Evolutionary conservation across 2,329 filamentous ascomycete genomes (phyloP).

Genomic region (Capronia coronata): DNA sequence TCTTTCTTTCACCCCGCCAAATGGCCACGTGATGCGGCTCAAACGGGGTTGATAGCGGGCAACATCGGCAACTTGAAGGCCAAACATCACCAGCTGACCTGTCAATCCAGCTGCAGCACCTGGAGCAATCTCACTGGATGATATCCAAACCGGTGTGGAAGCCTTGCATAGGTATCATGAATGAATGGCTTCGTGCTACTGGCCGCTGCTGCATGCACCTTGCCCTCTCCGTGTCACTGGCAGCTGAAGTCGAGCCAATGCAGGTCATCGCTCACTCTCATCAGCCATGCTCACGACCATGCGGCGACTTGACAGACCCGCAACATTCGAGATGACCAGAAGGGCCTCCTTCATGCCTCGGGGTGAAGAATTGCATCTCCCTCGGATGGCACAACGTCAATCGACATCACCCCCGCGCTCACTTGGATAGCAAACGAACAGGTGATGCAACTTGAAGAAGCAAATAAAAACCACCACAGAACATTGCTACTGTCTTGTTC

Average conservation of each 20-base stretch:
- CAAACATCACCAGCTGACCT: background rate
- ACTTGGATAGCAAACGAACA: background rate
- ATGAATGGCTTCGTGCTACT: background rate
- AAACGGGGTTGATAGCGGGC: background rate
- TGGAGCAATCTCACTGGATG: background rate
- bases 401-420: background rate
- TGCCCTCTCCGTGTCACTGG: background rate
- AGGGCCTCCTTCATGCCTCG: too few species aligned
- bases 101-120: background rate
- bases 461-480: background rate
- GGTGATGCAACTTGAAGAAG: background rate
- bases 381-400: background rate
- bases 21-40: background rate
- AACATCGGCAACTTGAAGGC: background rate
- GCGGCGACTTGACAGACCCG: background rate
- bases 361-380: too few species aligned
- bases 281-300: background rate
- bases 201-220: background rate
- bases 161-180: conserved; percentile 1
- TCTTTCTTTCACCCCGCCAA: background rate
- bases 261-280: background rate
- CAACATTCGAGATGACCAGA: too few species aligned
- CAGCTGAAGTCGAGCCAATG: background rate
- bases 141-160: conserved; percentile 4
- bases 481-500: too few species aligned